Base-by-base conservation (phyloP, 768 basidiomycete genomes). In the Leccinum subtestaceum region DNA sequence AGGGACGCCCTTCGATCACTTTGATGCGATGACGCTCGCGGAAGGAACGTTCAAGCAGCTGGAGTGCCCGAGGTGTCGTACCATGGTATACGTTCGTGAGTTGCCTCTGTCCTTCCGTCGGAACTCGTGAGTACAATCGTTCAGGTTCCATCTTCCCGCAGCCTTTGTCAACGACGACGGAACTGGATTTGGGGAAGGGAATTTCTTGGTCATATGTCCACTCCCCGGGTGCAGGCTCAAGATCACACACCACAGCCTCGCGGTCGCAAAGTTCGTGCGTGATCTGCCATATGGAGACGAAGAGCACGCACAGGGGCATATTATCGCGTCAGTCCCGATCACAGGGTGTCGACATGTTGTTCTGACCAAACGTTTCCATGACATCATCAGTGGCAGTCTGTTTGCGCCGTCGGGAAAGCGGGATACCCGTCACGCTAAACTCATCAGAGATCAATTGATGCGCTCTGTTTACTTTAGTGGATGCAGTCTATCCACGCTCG, bases 171-270 rank as follows among this genome's bases (percentile, higher is more conserved):
- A 70, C 5, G 65, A 63, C 6, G 60, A 67, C 0, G 80, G 78
- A 1, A 77, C 75, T 1, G 84, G 84, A 0, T 85, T 83, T 54
- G 65, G 79, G 0, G 82, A 84, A 60, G 67, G 63, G 21, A 67
- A 65, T 0, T 85, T 85, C 57, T 64, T 34, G 4, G 52, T 62
- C 1, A 23, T 31, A 43, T 85, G 84, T 60, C 70, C 71, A 12
- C 63, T 74, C 32, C 69, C 72, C 5, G 60, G 62, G 1, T 85
- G 84, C 61, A 56, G 56, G 12, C 69, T 76, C 27, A 64, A 60
- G 4, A 77, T 86, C 25, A 81, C 74, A 1, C 77, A 76, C 45
- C 72, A 76, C 19, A 72, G 62, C 11, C 72, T 84, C 3, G 79
- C 72, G 1, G 68, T 79, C 2, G 68, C 74, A 38, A 82, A 80